Evolutionary conservation across 2,329 filamentous ascomycete genomes (phyloP), one percentile per base, ranked within the genome.

Genomic region (Chlorencoelia australis): DNA sequence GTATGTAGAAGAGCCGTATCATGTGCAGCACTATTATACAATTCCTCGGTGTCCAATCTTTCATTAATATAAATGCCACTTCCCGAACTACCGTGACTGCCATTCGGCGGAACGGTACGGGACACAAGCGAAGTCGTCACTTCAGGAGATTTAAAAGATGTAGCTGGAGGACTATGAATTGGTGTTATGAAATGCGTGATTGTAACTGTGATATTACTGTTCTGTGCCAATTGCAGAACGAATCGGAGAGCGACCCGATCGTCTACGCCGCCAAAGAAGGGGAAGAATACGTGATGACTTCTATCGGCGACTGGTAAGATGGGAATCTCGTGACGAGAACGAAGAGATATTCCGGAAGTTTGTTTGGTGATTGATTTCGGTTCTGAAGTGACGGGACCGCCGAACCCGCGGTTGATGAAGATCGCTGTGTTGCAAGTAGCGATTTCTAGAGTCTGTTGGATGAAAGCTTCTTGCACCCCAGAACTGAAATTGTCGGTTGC

Each of bases 211-310:
- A 94, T 75, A 28, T 82, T 74, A 4, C 75, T 70, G 51, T 87
- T 91, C 55, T 80, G 77, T 1, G 80, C 84, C 1, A 98, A 69
- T 53, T 95, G 89, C 3, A 96, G 67, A 3, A 89, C 81, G 16
- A 96, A 73, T 1, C 79, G 69, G 1, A 96, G 68, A 0, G 87
- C 88, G 4, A 80, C 74, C 6, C 76, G 73, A 52, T 95, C 89
- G 53, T 98, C 91, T 1, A 68, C 63, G 7, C 84, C 84, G 13
- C 89, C 88, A 41, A 94, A 79, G 60, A 86, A 96, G 0, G 88
- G 82, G 36, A 94, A 67, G 56, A 94, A 88, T 46, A 96, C 71
- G 55, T 89, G 86, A 54, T 94, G 86, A 22, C 75, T 77, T 42
- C 77, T 79, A 50, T 84, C 74, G 5, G 68, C 65, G 4, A 78